These are phyloP conservation scores for Torulaspora quercuum DNA, from an alignment of 805 yeast species.

Conservation along the genomic window DNA sequence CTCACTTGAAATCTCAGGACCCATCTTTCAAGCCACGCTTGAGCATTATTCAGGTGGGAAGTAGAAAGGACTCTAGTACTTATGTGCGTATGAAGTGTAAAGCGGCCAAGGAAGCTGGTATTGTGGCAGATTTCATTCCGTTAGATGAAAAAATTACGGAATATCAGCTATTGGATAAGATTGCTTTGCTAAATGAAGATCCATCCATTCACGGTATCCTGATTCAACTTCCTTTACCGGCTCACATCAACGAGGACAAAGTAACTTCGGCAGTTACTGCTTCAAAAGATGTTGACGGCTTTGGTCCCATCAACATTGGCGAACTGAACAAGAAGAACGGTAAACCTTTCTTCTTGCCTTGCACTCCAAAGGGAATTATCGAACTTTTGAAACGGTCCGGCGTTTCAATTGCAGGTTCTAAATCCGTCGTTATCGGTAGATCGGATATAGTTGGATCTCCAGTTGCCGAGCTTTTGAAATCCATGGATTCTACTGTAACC, in stretches of 20 bases:
- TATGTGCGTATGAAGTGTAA: slow-evolving; percentile 89
- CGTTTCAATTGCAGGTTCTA: slow-evolving; percentile 67
- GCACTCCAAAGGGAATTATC: slow-evolving; percentile 94
- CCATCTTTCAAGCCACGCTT: slow-evolving; percentile 68
- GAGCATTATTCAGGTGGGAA: slow-evolving; percentile 86
- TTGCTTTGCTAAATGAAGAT: slow-evolving; percentile 67
- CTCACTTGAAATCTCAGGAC: slow-evolving; percentile 40
- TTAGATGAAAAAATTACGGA: slow-evolving; percentile 62
- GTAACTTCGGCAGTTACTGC: slow-evolving; percentile 80
- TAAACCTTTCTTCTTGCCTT: slow-evolving; percentile 76
- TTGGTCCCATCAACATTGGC: slow-evolving; percentile 83
- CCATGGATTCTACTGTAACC: slow-evolving; percentile 84
- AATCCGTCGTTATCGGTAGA: slow-evolving; percentile 89
- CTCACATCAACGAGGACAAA: slow-evolving; percentile 68
- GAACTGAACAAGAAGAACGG: slow-evolving; percentile 88
- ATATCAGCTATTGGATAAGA: slow-evolving; percentile 53
- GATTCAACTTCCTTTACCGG: slow-evolving; percentile 87
- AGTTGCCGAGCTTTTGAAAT: slow-evolving; percentile 75
- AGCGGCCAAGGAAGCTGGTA: slow-evolving; percentile 82
- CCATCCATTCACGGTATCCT: slow-evolving; percentile 78
- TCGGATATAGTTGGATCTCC: slow-evolving; percentile 97
- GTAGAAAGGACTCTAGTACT: slow-evolving; percentile 83
- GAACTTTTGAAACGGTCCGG: slow-evolving; percentile 69
- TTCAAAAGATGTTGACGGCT: slow-evolving; percentile 93
- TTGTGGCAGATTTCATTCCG: slow-evolving; percentile 61